Conservation (phyloP, 2,329 filamentous ascomycete genomes). For the Raffaelea arxii region DNA sequence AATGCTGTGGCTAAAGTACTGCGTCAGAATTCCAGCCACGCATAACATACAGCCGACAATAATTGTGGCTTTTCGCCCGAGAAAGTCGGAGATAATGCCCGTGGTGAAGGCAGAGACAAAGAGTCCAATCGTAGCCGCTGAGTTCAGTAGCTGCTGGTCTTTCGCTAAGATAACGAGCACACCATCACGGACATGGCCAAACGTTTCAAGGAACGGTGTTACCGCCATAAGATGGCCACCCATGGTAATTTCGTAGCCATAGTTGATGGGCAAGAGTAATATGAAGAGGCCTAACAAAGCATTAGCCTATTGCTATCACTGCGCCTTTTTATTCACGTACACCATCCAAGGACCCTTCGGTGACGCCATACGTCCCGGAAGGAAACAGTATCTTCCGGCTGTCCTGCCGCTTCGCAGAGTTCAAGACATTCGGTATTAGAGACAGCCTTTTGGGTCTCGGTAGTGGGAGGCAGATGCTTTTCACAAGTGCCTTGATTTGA, state of each 20-base stretch:
- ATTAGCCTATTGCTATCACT: background rate
- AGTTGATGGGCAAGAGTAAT: constrained; percentile 20
- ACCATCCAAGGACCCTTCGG: background rate
- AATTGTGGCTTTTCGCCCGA: constrained; percentile 51
- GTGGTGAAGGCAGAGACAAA: constrained; percentile 20
- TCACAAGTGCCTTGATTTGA: too few relatives aligned
- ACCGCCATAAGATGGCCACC: constrained; percentile 22
- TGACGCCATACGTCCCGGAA: background rate
- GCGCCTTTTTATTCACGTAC: too few relatives aligned
- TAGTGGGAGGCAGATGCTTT: too few relatives aligned
- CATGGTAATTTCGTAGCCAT: constrained; percentile 20
- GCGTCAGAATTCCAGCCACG: constrained; percentile 39
- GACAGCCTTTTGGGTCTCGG: too few relatives aligned
- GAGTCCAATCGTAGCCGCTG: constrained; percentile 19
- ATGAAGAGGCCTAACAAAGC: constrained; percentile 16
- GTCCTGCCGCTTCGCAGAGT: too few relatives aligned
- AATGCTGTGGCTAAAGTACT: constrained; percentile 16
- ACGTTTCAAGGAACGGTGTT: constrained; percentile 16
- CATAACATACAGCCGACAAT: constrained; percentile 52
- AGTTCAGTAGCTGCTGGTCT: constrained; percentile 21
- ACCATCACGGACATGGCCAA: constrained; percentile 14
- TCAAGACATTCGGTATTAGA: too few relatives aligned
- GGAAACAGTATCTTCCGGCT: too few relatives aligned
- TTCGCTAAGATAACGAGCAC: constrained; percentile 15
- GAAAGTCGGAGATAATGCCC: constrained; percentile 44